These are phyloP conservation scores for Cornus florida DNA, from an alignment of 148 eudicot genomes.

Conservation along the genomic window DNA sequence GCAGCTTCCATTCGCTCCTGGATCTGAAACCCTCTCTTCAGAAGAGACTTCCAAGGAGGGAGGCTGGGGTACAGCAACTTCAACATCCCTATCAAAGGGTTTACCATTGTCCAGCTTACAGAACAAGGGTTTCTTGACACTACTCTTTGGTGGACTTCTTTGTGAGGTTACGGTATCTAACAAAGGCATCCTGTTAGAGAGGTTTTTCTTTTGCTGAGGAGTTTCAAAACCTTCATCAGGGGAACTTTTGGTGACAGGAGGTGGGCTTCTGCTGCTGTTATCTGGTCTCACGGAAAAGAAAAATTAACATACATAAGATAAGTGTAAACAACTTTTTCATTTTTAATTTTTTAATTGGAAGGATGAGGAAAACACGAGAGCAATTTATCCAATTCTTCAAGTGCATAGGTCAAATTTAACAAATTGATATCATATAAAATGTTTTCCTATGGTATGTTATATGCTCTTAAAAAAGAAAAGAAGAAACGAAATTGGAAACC, in stretches of 20 bases:
- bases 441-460: no score
- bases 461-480: no score
- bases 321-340: neutral
- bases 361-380: no score
- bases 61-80: constrained; percentile 34
- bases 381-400: neutral
- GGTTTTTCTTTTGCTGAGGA: constrained; percentile 45
- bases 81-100: constrained; percentile 29
- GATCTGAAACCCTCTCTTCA: constrained; percentile 21
- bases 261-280: constrained; percentile 31
- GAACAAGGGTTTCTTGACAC: constrained; percentile 27
- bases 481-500: neutral
- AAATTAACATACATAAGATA: neutral
- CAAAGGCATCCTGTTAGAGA: constrained; percentile 35
- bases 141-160: constrained; percentile 28
- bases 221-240: constrained; percentile 28
- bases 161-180: constrained; percentile 25
- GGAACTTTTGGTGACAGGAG: constrained; percentile 41
- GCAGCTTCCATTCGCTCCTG: constrained; percentile 12
- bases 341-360: neutral
- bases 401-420: neutral
- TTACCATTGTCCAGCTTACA: constrained; percentile 32
- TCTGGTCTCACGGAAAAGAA: constrained; percentile 40
- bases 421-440: neutral
- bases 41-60: constrained; percentile 16